Conservation (phyloP, 176 grass and related monocot species). For the Themeda triandra region DNA sequence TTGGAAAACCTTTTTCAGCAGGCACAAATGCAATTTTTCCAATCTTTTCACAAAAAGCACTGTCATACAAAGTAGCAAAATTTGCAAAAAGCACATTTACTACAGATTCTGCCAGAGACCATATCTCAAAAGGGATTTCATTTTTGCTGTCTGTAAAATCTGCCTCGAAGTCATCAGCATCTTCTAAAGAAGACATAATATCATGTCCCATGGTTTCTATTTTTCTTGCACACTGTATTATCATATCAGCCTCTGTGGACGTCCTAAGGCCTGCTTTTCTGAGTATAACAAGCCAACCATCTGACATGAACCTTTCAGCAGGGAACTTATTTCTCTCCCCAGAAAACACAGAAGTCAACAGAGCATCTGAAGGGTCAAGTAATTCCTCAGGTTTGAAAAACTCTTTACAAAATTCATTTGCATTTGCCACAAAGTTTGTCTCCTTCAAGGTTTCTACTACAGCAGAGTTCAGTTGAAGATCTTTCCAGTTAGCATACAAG, state of each 20-base stretch:
- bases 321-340: conserved; percentile 78
- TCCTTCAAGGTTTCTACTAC: conserved; percentile 67
- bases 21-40: conserved; percentile 89
- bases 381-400: conserved; percentile 83
- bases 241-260: conserved; percentile 76
- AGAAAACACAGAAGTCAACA: conserved; percentile 80
- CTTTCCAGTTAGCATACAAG: conserved; percentile 81
- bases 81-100: conserved; percentile 78
- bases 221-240: conserved; percentile 81
- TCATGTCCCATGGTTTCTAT: conserved; percentile 73
- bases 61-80: conserved; percentile 86
- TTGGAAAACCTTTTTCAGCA: conserved; percentile 92
- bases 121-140: conserved; percentile 86
- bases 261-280: conserved; percentile 78
- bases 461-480: conserved; percentile 68
- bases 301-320: conserved; percentile 69
- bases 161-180: conserved; percentile 70
- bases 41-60: conserved; percentile 82
- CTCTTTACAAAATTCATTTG: conserved; percentile 64
- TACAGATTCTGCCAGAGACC: conserved; percentile 81
- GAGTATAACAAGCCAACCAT: conserved; percentile 86
- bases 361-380: conserved; percentile 77
- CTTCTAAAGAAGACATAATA: conserved; percentile 45
- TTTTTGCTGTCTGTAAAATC: conserved; percentile 56
- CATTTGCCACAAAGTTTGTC: conserved; percentile 75